Conservation (phyloP, 2,329 filamentous ascomycete genomes). For the Lecanicillium sp. region DNA sequence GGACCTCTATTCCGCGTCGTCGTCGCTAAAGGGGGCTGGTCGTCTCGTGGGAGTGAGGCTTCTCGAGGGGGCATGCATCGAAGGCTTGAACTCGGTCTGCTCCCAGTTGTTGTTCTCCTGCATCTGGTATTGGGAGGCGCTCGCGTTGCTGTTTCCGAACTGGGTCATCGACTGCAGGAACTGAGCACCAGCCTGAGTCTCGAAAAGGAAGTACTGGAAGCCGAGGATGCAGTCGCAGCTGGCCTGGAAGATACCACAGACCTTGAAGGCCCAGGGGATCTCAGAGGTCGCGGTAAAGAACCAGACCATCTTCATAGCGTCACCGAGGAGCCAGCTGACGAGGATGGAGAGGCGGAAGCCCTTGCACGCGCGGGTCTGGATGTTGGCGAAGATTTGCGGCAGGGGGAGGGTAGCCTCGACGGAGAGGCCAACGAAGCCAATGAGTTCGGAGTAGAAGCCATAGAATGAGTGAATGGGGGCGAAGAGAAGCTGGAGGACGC, state of each 20-base stretch:
- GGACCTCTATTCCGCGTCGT: conserved; percentile 23
- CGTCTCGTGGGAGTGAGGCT: conserved; percentile 35
- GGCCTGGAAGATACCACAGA: conserved; percentile 77
- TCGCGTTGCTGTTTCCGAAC: not conserved
- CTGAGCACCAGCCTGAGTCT: conserved; percentile 13
- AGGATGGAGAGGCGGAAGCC: conserved; percentile 73
- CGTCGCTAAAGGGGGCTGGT: conserved; percentile 32
- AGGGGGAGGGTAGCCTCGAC: conserved; percentile 78
- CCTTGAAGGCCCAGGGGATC: conserved; percentile 74
- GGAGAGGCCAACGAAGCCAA: conserved; percentile 70
- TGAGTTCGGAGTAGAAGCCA: conserved; percentile 56
- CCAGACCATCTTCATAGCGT: conserved; percentile 83
- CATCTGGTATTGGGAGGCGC: conserved; percentile 34
- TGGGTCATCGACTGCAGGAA: conserved; percentile 19
- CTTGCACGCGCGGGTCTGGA: conserved; percentile 61
- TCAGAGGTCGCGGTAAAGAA: conserved; percentile 66
- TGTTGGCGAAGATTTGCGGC: conserved; percentile 70
- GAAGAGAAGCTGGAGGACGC: conserved; percentile 62
- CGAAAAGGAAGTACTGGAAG: conserved; percentile 67
- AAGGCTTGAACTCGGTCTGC: conserved; percentile 24
- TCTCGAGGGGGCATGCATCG: conserved; percentile 26
- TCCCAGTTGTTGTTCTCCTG: conserved; percentile 27
- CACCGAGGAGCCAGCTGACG: conserved; percentile 71
- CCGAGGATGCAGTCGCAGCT: conserved; percentile 69
- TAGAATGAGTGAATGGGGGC: conserved; percentile 53